A percentile compares a stretch with the other conserved stretches of the same genome.
Conservation (phyloP, 768 basidiomycete species). For the Suillus subalutaceus region DNA sequence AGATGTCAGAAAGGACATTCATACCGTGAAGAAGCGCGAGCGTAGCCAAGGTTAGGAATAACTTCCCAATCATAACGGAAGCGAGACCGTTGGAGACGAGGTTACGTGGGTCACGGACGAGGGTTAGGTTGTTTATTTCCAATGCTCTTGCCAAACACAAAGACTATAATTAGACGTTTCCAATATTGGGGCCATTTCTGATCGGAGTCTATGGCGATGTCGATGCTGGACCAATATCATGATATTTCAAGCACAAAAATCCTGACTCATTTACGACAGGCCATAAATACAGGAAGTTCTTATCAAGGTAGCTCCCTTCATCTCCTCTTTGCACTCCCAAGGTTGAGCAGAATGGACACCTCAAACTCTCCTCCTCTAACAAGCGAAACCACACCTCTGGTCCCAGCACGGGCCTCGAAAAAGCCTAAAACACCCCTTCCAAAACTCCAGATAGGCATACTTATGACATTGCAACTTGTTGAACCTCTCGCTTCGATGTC, state of each 20-base stretch:
- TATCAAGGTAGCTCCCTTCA: not conserved
- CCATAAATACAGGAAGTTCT: constrained; percentile 1
- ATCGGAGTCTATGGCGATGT: too few species aligned
- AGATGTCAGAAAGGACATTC: constrained; percentile 18
- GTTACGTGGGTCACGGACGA: too few species aligned
- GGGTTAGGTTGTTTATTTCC: not conserved
- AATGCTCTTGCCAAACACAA: constrained; percentile 2
- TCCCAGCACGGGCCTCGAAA: not conserved
- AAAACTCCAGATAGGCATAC: constrained; percentile 18
- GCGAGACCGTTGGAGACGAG: not conserved
- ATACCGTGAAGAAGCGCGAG: constrained; percentile 59
- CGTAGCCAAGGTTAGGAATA: constrained; percentile 49
- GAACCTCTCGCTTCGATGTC: constrained; percentile 42
- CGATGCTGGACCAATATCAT: not conserved
- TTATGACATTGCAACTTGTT: constrained; percentile 37
- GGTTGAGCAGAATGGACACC: not conserved
- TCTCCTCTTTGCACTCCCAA: not conserved
- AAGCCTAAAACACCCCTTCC: constrained; percentile 1
- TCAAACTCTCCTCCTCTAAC: not conserved
- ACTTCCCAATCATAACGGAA: constrained; percentile 47
- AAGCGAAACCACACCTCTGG: constrained; percentile 4
- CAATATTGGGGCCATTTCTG: not conserved
- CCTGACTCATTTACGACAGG: not conserved
- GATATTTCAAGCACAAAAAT: not conserved
- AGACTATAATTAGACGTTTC: not conserved